Evolutionary conservation across 176 grass and related monocot genomes (phyloP).

Genomic region (Oryza glaberrima): DNA sequence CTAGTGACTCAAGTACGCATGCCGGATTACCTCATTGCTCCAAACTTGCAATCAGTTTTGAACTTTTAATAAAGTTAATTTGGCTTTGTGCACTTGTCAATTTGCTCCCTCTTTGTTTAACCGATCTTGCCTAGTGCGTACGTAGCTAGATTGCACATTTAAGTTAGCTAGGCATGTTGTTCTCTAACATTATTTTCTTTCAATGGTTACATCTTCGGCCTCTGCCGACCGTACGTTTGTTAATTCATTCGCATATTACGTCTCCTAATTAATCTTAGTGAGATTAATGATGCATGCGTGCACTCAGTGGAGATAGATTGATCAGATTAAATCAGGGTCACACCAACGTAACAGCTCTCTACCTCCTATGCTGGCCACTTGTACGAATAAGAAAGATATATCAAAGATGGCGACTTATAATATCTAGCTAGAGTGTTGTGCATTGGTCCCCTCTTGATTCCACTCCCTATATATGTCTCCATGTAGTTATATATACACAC

Average conservation of each 20-base stretch:
- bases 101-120: not conserved
- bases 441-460: not conserved
- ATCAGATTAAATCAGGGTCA: not conserved
- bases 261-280: not conserved
- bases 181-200: not conserved
- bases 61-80: not conserved
- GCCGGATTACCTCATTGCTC: not conserved
- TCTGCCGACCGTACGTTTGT: not conserved
- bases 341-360: not conserved
- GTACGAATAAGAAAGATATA: not conserved
- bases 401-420: not conserved
- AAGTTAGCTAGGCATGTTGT: not conserved
- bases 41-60: conserved; percentile 3
- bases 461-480: not conserved
- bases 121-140: not conserved
- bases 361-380: not conserved
- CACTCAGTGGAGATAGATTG: not conserved
- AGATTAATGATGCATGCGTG: not conserved
- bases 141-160: not conserved
- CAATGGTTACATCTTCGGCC: not conserved
- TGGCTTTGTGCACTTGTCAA: not conserved
- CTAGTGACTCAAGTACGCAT: not conserved
- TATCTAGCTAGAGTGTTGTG: not conserved
- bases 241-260: not conserved
- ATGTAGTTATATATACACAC: not conserved